Percentiles rank a stretch among this genome's conserved stretches.
These are phyloP conservation scores for Cyberlindnera veronae DNA, from an alignment of 805 yeast genomes.

Conservation along the genomic window DNA sequence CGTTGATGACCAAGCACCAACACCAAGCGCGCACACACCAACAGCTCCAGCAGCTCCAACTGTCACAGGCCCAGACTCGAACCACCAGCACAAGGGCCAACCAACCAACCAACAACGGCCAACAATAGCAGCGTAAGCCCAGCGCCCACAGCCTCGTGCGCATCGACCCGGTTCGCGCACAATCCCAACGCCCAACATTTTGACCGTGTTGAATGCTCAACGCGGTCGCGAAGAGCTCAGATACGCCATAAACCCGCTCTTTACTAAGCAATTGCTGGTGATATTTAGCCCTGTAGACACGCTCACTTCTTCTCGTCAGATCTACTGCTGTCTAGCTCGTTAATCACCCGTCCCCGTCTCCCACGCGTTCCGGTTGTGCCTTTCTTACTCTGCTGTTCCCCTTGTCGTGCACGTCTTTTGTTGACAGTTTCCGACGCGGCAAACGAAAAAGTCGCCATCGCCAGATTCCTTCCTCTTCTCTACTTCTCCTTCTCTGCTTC, in stretches of 20 bases:
- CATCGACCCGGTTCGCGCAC: conserved; percentile 7
- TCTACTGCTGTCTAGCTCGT: neutral
- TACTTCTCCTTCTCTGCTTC: conserved; percentile 2
- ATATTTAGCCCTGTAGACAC: neutral
- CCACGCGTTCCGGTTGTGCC: conserved; percentile 1
- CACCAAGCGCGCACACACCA: neutral
- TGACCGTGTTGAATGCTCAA: conserved; percentile 11
- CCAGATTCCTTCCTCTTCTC: conserved; percentile 7
- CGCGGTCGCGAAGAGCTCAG: conserved; percentile 3
- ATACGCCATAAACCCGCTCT: neutral
- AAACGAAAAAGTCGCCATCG: conserved; percentile 13
- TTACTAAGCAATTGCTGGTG: neutral
- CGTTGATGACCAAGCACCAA: neutral
- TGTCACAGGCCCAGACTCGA: neutral
- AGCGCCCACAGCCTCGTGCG: neutral
- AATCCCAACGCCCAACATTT: conserved; percentile 22
- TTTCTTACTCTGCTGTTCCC: neutral
- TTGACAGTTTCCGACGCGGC: conserved; percentile 14
- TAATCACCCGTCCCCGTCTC: neutral
- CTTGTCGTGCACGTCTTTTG: conserved; percentile 3
- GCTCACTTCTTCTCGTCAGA: neutral
- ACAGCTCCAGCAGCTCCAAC: neutral
- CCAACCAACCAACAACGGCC: neutral
- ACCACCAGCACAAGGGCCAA: neutral
- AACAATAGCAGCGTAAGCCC: no score